A percentile compares a stretch with the other conserved stretches of the same genome.
Conservation (phyloP, 371 early-diverging fungal genomes). For the Mucor sp. region DNA sequence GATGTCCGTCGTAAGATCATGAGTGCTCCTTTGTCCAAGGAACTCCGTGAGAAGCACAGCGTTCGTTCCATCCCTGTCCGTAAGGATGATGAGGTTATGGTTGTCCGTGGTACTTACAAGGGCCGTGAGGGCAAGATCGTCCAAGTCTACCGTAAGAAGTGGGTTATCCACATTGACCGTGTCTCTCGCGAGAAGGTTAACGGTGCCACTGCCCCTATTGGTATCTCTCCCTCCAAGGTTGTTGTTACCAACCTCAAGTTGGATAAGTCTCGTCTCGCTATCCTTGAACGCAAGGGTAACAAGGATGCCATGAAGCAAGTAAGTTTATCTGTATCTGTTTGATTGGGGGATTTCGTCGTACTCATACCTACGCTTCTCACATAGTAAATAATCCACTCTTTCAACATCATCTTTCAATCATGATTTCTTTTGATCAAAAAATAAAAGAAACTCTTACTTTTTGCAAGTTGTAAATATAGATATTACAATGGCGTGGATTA, state of each 20-base stretch:
- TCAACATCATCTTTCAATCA: not conserved
- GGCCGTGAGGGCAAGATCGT: conserved; percentile 97
- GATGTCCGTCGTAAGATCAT: conserved; percentile 92
- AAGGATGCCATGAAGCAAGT: conserved; percentile 48
- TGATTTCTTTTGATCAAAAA: not conserved
- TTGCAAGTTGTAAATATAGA: not conserved
- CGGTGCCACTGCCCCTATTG: conserved; percentile 90
- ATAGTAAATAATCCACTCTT: not conserved
- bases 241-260: conserved; percentile 92
- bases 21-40: conserved; percentile 95
- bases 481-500: not conserved
- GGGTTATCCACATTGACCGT: conserved; percentile 97
- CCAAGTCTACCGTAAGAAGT: conserved; percentile 97
- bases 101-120: conserved; percentile 94
- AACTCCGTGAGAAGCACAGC: conserved; percentile 94
- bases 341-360: not conserved
- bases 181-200: conserved; percentile 96
- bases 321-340: not conserved
- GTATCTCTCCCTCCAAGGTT: conserved; percentile 98
- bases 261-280: conserved; percentile 93
- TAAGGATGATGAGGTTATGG: conserved; percentile 95
- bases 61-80: conserved; percentile 95
- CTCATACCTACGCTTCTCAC: not conserved
- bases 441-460: not conserved
- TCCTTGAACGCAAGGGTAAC: conserved; percentile 80